These are phyloP conservation scores for Solanum hybrid DNA, from an alignment of 305 asterid species.

Conservation along the genomic window DNA sequence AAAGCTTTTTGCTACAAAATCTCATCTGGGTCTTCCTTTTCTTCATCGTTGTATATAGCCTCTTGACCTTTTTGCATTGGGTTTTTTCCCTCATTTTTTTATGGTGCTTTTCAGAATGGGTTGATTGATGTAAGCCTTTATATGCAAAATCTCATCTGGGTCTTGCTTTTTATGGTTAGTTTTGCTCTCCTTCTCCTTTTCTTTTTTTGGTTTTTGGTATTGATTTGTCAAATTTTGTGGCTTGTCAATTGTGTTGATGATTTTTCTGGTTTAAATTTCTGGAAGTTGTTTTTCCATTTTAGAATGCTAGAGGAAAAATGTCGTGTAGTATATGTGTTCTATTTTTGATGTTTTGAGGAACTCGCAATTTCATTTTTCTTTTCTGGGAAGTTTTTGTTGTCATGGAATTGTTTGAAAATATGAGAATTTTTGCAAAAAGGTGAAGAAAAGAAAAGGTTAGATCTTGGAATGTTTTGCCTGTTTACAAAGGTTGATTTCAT, in stretches of 20 bases:
- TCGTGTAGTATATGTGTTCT: neutral
- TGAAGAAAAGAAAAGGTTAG: neutral
- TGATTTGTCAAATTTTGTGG: neutral
- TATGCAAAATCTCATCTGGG: neutral
- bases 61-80: neutral
- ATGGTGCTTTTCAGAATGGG: neutral
- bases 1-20: neutral
- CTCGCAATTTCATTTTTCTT: neutral
- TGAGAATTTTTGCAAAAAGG: neutral
- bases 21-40: neutral
- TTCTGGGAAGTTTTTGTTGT: neutral
- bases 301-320: neutral
- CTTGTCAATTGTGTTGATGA: neutral
- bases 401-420: slow-evolving; percentile 1
- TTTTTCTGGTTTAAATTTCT: neutral
- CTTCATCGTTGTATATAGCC: neutral
- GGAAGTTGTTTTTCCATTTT: neutral
- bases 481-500: neutral
- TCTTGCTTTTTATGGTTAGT: neutral
- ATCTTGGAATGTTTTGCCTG: slow-evolving; percentile 1
- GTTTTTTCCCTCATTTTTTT: neutral
- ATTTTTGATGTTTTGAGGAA: neutral
- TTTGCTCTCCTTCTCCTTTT: neutral
- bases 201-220: neutral
- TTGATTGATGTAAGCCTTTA: neutral